Conservation (phyloP, 805 yeast genomes). For the Monosporozyma yasuniensis region DNA sequence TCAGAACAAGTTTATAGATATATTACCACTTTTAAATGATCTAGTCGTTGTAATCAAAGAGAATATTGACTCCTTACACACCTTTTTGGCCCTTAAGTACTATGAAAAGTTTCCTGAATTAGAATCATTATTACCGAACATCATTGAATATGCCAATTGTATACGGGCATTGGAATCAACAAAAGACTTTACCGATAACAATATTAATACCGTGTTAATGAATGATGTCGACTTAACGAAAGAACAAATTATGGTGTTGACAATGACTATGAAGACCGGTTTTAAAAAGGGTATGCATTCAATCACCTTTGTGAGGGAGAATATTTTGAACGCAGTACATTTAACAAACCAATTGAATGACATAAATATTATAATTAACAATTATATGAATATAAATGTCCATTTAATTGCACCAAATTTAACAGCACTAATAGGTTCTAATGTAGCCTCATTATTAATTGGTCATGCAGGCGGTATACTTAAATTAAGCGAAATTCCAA, state of each 20-base stretch:
- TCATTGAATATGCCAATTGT: slow-evolving; percentile 51
- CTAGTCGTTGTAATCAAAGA: slow-evolving; percentile 43
- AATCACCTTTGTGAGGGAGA: slow-evolving; percentile 28
- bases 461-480: slow-evolving; percentile 60
- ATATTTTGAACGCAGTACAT: slow-evolving; percentile 34
- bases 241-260: slow-evolving; percentile 62
- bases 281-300: slow-evolving; percentile 26
- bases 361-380: slow-evolving; percentile 37
- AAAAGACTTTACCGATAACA: slow-evolving; percentile 28
- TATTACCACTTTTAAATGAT: slow-evolving; percentile 47
- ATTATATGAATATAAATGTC: slow-evolving; percentile 49
- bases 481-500: slow-evolving; percentile 59
- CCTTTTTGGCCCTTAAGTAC: slow-evolving; percentile 45
- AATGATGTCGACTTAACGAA: slow-evolving; percentile 36
- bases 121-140: slow-evolving; percentile 49
- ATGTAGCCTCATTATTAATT: slow-evolving; percentile 63
- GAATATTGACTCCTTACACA: slow-evolving; percentile 44
- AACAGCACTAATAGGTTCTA: slow-evolving; percentile 60
- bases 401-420: slow-evolving; percentile 70
- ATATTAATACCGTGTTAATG: slow-evolving; percentile 25
- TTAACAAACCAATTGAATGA: slow-evolving; percentile 39
- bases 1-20: background rate
- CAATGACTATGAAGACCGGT: slow-evolving; percentile 60
- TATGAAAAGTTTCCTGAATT: slow-evolving; percentile 62
- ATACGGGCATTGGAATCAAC: slow-evolving; percentile 42